These are phyloP conservation scores for Lasiodiplodia gonubiensis DNA, from an alignment of 2,329 filamentous ascomycete species.

Conservation along the genomic window DNA sequence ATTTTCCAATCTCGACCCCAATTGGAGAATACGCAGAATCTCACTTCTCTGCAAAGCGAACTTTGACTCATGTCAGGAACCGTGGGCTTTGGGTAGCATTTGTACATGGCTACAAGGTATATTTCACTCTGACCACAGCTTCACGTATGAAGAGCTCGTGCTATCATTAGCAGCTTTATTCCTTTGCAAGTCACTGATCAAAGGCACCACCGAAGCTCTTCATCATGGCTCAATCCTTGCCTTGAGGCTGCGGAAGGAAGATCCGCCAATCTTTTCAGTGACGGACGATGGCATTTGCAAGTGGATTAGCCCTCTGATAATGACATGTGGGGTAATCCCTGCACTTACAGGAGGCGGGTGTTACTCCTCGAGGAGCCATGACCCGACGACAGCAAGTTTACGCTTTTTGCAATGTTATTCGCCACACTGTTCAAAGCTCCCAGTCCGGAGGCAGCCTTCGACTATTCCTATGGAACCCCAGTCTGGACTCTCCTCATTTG, in stretches of 20 bases:
- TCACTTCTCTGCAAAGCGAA: background rate
- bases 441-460: too few species aligned
- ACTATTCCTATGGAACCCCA: too few species aligned
- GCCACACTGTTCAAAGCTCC: background rate
- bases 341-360: background rate
- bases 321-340: background rate
- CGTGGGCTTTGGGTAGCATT: background rate
- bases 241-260: background rate
- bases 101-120: background rate
- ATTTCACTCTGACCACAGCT: background rate
- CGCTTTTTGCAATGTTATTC: background rate
- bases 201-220: background rate
- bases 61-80: background rate
- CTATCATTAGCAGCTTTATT: background rate
- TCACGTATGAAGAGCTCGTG: background rate
- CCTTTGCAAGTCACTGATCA: background rate
- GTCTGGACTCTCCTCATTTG: too few species aligned
- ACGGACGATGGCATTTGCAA: background rate
- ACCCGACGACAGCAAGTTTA: background rate
- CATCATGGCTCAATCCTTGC: background rate
- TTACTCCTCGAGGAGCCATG: background rate
- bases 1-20: too few species aligned
- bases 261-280: background rate
- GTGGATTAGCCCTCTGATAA: background rate
- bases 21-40: background rate